Conservation (phyloP, 1,284 basidiomycete genomes). For the Wallemia ichthyophaga region DNA sequence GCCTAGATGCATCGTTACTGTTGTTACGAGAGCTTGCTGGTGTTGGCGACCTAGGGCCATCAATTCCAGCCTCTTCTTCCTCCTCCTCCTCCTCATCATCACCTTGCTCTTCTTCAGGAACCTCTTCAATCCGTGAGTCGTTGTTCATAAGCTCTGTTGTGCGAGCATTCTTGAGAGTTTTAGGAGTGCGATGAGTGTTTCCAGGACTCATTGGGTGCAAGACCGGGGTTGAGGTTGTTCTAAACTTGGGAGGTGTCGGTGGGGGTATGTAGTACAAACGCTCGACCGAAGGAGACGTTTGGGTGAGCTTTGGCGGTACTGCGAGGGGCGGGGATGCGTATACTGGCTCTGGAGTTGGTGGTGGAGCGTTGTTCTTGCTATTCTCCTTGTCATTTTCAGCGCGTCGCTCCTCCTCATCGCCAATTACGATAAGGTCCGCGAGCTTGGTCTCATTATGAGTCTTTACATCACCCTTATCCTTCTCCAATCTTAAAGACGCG, state of each 20-base stretch:
- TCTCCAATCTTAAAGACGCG: neutral
- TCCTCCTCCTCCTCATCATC: too few relatives aligned
- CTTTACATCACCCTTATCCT: neutral
- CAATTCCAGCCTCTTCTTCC: neutral
- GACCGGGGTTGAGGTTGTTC: neutral
- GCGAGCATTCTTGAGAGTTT: neutral
- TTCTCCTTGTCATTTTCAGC: neutral
- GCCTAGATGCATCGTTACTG: neutral
- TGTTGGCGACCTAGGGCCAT: neutral
- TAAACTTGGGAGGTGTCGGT: neutral
- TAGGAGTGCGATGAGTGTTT: neutral
- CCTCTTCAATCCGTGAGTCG: neutral
- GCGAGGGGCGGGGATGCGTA: neutral
- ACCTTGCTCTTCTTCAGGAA: neutral
- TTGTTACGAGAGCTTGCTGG: neutral
- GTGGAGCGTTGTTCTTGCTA: neutral
- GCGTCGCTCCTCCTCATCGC: neutral
- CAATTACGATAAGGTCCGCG: neutral
- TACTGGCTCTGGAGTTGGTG: neutral
- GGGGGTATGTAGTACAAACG: neutral
- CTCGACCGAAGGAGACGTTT: neutral
- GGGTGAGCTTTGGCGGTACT: neutral
- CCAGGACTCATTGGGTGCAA: neutral
- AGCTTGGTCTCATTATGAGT: neutral
- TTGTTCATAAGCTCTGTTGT: neutral